Evolutionary conservation across 202 grass and related monocot species (phyloP).

Genomic region (Schoenoplectus tabernaemontani): DNA sequence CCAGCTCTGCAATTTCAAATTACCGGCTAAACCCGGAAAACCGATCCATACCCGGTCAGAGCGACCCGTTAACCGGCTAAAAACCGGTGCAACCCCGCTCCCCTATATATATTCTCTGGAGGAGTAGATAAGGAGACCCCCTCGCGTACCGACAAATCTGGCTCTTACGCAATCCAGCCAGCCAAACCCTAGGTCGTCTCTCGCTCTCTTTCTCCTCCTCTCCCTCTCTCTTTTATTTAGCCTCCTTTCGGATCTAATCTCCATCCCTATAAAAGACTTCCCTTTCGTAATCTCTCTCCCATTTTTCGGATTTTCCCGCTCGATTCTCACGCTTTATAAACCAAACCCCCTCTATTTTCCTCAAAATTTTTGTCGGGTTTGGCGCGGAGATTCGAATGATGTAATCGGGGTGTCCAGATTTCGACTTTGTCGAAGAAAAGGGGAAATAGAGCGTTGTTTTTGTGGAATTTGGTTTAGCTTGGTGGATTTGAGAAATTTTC

Average conservation of each 20-base stretch:
- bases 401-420: no score
- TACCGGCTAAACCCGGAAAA: not conserved
- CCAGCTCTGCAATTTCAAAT: no score
- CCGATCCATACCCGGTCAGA: not conserved
- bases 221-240: no score
- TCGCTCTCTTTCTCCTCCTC: not conserved
- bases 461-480: not conserved
- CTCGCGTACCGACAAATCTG: conserved; percentile 16
- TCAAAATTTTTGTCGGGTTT: conserved; percentile 5
- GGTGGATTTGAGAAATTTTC: not conserved
- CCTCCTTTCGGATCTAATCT: conserved; percentile 4
- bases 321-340: conserved; percentile 24
- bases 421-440: not conserved
- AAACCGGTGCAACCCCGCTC: not conserved
- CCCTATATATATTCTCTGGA: not conserved
- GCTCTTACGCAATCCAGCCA: not conserved
- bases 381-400: no score
- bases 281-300: conserved; percentile 35
- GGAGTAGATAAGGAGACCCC: conserved; percentile 11
- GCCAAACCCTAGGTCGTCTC: conserved; percentile 19
- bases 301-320: conserved; percentile 1
- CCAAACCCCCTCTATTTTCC: not conserved
- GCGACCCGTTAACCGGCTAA: not conserved
- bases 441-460: no score
- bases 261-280: conserved; percentile 76